A percentile compares a stretch with the other conserved stretches of the same genome.
These are phyloP conservation scores for Sporormia fimetaria DNA, from an alignment of 495 filamentous ascomycete species.

Conservation along the genomic window DNA sequence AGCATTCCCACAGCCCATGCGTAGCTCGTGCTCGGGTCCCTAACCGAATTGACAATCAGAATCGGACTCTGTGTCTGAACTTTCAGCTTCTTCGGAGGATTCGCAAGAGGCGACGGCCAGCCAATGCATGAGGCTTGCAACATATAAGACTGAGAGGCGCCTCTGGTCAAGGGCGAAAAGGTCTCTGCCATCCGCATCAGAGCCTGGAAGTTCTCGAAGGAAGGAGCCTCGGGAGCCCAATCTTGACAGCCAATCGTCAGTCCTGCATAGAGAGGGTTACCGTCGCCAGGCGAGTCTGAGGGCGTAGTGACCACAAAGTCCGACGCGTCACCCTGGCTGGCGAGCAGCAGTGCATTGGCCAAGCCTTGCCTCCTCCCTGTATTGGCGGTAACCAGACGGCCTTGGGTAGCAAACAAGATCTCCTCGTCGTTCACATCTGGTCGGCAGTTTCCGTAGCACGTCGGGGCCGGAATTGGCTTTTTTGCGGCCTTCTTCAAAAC, in stretches of 20 bases:
- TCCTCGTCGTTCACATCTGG: constrained; percentile 8
- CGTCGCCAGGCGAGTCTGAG: not conserved
- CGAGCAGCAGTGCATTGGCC: not conserved
- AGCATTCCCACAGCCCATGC: constrained; percentile 32
- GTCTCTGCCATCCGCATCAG: not conserved
- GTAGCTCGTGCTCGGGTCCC: constrained; percentile 33
- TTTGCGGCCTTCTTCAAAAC: not conserved
- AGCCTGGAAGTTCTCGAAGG: constrained; percentile 1
- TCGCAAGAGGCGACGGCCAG: constrained; percentile 32
- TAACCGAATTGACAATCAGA: constrained; percentile 31
- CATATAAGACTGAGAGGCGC: constrained; percentile 26
- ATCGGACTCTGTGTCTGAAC: constrained; percentile 11
- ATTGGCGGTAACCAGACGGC: not conserved
- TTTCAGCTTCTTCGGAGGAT: constrained; percentile 21
- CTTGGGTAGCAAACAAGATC: constrained; percentile 1
- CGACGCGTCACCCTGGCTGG: constrained; percentile 7
- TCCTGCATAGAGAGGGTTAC: not conserved
- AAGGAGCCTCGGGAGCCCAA: not conserved
- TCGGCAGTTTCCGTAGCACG: constrained; percentile 4
- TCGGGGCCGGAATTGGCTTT: constrained; percentile 3
- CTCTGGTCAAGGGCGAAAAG: constrained; percentile 23
- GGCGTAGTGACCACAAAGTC: not conserved
- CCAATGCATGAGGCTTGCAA: constrained; percentile 27
- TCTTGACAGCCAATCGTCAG: constrained; percentile 6
- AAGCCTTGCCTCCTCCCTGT: not conserved